phyloP scores from a whole-genome alignment of 176 grass and related monocot species.

The Bonia amplexicaulis region DNA sequence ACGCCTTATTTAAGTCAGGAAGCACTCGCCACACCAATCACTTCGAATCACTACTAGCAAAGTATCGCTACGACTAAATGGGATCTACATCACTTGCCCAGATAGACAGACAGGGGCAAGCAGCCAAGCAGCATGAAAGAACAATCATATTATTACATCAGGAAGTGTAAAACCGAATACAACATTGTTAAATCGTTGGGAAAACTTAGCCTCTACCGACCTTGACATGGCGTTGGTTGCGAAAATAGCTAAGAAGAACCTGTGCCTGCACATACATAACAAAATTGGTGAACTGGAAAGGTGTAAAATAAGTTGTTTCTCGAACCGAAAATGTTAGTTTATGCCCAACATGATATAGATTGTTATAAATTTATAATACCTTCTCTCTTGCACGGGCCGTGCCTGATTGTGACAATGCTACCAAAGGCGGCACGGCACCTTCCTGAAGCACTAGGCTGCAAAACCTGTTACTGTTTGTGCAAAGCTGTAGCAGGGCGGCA shows the following conservation, averaged over 20 bases:
- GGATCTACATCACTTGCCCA: neutral
- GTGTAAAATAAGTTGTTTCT: neutral
- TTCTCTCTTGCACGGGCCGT: slow-evolving; percentile 86
- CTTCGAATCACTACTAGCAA: neutral
- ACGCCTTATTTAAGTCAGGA: neutral
- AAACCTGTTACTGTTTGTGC: slow-evolving; percentile 62
- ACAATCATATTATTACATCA: neutral
- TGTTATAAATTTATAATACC: slow-evolving; percentile 30
- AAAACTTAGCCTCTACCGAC: neutral
- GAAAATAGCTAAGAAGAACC: slow-evolving; percentile 77
- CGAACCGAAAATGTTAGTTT: neutral
- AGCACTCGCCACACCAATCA: neutral
- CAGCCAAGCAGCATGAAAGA: neutral
- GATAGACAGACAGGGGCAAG: no score
- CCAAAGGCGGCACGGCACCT: slow-evolving; percentile 78
- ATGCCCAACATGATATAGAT: neutral
- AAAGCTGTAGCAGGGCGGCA: slow-evolving; percentile 68
- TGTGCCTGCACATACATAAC: slow-evolving; percentile 52
- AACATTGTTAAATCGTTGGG: neutral
- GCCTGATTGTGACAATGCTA: slow-evolving; percentile 71
- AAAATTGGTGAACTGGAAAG: neutral
- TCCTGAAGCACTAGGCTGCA: slow-evolving; percentile 83
- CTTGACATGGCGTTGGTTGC: slow-evolving; percentile 56
- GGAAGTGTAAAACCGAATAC: neutral
- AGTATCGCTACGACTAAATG: neutral